Evolutionary conservation across 306 rosid species (phyloP), one percentile per base, ranked within the genome.

Genomic region (Vachellia collinsii): DNA sequence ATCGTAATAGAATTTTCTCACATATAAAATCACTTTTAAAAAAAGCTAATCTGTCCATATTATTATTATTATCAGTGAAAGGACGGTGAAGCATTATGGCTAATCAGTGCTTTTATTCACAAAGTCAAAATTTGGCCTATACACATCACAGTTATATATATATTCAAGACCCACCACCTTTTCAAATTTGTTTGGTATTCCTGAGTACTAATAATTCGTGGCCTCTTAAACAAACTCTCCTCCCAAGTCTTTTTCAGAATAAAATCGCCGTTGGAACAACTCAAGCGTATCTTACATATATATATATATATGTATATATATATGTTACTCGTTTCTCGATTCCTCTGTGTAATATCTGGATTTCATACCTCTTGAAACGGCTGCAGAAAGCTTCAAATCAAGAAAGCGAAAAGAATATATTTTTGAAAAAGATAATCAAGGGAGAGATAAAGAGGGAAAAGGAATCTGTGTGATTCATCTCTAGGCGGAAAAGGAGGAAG

Each of bases 401-500:
- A 79, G 86, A 81, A 69, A 12, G 2, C n/a, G 39, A 23, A 17
- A 8, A 42, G 74, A 22, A 74, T 83, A 85, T 67, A 65, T 43
- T 64, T 20, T 38, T 39, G 50, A 9, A 50, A 77, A 67, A 38
- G 66, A 77, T 38, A 50, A 77, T 66, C 50, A 50, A 23, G 10
- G 25, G 41, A 69, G 76, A 50, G 64, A 22, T 20, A 22, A 58
- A 54, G 67, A 50, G 64, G 46, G 38, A 39, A 8, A 22, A 37
- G 48, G 46, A 51, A 54, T 41, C 51, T 69, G 8, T 41, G n/a
- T 74, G 77, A 44, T 72, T 36, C 53, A 20, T 79, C 64, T 17
- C 51, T 13, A 37, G 44, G 69, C 37, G 17, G 3, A 7, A 16
- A 50, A 29, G 34, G 5, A 64, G 14, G 20, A 51, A 51, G 58